Conservation (phyloP, 2,329 filamentous ascomycete species). For the Fusarium sp. region DNA sequence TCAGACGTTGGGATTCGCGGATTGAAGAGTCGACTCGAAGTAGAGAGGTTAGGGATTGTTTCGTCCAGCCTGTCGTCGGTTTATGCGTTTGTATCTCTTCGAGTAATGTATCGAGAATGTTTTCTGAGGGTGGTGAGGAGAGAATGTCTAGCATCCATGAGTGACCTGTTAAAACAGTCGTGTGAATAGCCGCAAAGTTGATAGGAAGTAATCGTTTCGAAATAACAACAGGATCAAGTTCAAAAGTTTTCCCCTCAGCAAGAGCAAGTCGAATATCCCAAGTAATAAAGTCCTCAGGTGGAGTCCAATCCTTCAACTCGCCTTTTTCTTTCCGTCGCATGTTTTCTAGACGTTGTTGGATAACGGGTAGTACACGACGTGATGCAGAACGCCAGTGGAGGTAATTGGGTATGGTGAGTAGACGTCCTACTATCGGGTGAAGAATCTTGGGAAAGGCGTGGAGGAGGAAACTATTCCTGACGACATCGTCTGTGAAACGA, state of each 20-base stretch:
- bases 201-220: constrained; percentile 66
- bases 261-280: constrained; percentile 67
- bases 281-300: constrained; percentile 68
- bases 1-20: constrained; percentile 64
- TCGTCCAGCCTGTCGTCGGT: constrained; percentile 58
- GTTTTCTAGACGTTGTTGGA: constrained; percentile 61
- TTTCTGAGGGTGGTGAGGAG: constrained; percentile 50
- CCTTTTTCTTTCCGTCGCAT: constrained; percentile 56
- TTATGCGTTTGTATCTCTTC: constrained; percentile 53
- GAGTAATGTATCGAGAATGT: constrained; percentile 55
- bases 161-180: constrained; percentile 65
- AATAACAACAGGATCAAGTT: constrained; percentile 62
- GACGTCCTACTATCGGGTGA: constrained; percentile 61
- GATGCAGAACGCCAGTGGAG: constrained; percentile 60
- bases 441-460: constrained; percentile 60
- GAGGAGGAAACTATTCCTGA: constrained; percentile 60
- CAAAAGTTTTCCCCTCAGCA: constrained; percentile 55
- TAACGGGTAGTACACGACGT: constrained; percentile 59
- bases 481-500: constrained; percentile 62
- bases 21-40: constrained; percentile 64
- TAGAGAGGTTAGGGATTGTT: constrained; percentile 56
- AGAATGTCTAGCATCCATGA: constrained; percentile 62
- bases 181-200: constrained; percentile 71
- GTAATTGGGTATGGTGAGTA: constrained; percentile 60
- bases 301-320: constrained; percentile 54